Percentiles rank a stretch among this genome's conserved stretches.
Evolutionary conservation across 2,329 filamentous ascomycete species (phyloP).

Genomic region (Penicillium sp.): DNA sequence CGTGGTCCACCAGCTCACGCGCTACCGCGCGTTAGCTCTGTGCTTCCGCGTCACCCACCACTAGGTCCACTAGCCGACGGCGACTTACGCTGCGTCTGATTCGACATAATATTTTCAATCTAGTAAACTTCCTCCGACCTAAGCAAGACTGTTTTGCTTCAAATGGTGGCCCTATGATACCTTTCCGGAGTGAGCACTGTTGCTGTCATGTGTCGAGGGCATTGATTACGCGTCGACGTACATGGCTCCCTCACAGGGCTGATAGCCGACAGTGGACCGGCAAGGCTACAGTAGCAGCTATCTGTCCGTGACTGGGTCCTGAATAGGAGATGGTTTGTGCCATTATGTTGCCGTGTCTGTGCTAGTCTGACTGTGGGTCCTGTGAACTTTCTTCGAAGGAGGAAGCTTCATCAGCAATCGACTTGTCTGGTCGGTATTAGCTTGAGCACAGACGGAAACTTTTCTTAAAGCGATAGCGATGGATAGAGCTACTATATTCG

Average conservation of each 20-base stretch:
- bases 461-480: not conserved
- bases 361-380: not conserved
- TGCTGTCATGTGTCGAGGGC: not conserved
- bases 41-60: conserved; percentile 22
- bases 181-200: not conserved
- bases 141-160: not conserved
- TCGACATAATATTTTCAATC: not conserved
- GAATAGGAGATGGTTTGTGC: not conserved
- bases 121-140: not conserved
- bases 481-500: not conserved
- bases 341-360: not conserved
- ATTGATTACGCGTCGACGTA: not conserved
- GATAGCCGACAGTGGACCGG: not conserved
- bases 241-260: not conserved
- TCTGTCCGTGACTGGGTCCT: not conserved
- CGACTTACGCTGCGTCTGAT: conserved; percentile 14
- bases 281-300: not conserved
- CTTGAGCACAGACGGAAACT: not conserved
- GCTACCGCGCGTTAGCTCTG: conserved; percentile 23
- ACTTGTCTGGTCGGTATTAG: not conserved
- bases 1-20: conserved; percentile 14
- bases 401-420: not conserved
- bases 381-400: not conserved
- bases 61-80: not conserved
- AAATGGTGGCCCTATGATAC: not conserved